Conservation (phyloP, 2,329 filamentous ascomycete species). For the Bipolaris oryzae region DNA sequence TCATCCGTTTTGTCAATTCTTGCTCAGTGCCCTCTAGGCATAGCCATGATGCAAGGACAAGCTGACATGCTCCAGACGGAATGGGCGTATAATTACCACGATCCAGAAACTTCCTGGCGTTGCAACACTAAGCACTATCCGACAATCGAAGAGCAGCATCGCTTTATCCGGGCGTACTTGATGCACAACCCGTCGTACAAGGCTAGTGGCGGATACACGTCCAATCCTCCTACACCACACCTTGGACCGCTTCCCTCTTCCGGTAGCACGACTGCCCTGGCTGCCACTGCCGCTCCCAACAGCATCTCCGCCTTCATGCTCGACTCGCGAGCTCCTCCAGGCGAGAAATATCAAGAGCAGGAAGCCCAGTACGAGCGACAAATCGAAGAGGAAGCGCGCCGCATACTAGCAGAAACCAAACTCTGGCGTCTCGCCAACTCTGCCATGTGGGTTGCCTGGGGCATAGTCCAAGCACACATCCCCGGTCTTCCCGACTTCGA, state of each 20-base stretch:
- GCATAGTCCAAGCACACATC: constrained; percentile 91
- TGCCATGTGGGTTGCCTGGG: constrained; percentile 93
- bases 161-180: constrained; percentile 86
- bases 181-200: constrained; percentile 75
- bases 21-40: not conserved
- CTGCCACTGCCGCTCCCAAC: constrained; percentile 43
- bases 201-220: constrained; percentile 59
- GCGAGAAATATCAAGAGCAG: constrained; percentile 41
- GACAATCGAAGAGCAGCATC: constrained; percentile 76
- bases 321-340: constrained; percentile 59
- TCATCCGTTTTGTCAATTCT: not conserved
- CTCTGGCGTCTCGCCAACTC: constrained; percentile 89
- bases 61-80: constrained; percentile 64
- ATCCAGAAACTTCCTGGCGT: constrained; percentile 66
- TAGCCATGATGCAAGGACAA: not conserved
- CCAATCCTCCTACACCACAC: constrained; percentile 49
- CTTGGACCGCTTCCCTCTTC: constrained; percentile 39
- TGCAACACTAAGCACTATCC: constrained; percentile 78
- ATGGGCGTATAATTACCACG: constrained; percentile 98
- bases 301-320: constrained; percentile 73
- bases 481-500: constrained; percentile 68
- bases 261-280: constrained; percentile 42
- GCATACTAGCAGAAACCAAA: constrained; percentile 76
- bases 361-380: constrained; percentile 62
- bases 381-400: constrained; percentile 70